Conservation (phyloP, 768 basidiomycete species). For the Leccinum boreale region DNA sequence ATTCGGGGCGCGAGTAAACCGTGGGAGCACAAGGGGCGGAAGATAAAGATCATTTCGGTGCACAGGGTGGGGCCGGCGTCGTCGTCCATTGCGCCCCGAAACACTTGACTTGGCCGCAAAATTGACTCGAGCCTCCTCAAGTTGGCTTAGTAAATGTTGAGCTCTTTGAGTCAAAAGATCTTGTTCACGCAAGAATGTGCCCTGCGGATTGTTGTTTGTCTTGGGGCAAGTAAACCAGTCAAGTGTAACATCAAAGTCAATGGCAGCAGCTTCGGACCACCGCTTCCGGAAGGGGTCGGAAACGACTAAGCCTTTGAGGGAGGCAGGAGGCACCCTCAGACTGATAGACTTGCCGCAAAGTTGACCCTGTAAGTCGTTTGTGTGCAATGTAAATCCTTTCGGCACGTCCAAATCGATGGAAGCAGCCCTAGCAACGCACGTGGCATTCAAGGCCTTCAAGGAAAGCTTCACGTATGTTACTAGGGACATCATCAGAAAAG, state of each 20-base stretch:
- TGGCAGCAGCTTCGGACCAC: constrained; percentile 67
- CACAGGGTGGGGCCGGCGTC: constrained; percentile 8
- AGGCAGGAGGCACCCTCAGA: constrained; percentile 51
- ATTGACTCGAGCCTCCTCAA: constrained; percentile 14
- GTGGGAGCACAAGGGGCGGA: constrained; percentile 36
- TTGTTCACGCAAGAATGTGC: constrained; percentile 64
- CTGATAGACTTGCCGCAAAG: constrained; percentile 63
- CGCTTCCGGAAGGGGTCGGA: constrained; percentile 35
- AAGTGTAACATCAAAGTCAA: constrained; percentile 51
- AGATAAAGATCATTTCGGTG: constrained; percentile 53
- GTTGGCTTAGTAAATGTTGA: constrained; percentile 45
- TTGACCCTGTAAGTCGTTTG: constrained; percentile 72
- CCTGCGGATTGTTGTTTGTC: constrained; percentile 55
- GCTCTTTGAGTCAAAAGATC: constrained; percentile 68
- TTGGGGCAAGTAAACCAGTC: constrained; percentile 67
- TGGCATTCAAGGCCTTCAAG: constrained; percentile 50
- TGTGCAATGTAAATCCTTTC: constrained; percentile 59
- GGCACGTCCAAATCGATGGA: constrained; percentile 56
- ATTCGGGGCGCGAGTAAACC: constrained; percentile 13
- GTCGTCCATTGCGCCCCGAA: constrained; percentile 1
- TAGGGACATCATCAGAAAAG: constrained; percentile 29
- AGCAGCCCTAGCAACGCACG: constrained; percentile 51
- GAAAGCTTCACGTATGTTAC: constrained; percentile 83
- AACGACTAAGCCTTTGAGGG: constrained; percentile 49
- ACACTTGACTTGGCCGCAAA: not conserved